Evolutionary conservation across 2,329 filamentous ascomycete species (phyloP).

Genomic region (Biscogniauxia mediterranea): DNA sequence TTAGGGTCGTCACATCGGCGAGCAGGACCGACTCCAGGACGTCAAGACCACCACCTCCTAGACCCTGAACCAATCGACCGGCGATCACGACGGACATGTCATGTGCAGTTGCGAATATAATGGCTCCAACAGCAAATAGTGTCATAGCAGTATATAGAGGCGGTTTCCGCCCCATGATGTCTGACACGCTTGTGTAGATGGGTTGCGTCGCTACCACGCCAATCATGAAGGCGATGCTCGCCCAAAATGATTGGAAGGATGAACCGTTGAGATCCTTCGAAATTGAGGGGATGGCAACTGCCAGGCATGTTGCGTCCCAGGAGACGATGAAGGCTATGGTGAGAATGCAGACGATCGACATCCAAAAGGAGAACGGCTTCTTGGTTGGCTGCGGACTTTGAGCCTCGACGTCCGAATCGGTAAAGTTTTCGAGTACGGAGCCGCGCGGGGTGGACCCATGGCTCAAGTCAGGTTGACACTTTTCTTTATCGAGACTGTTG

Average conservation of each 20-base stretch:
- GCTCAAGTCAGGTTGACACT: too few relatives aligned
- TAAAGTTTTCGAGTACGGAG: too few relatives aligned
- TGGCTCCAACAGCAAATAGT: slow-evolving; percentile 41
- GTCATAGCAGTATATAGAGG: slow-evolving; percentile 25
- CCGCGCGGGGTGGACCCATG: too few relatives aligned
- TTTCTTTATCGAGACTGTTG: too few relatives aligned
- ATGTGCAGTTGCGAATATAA: slow-evolving; percentile 36
- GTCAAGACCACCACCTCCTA: slow-evolving; percentile 7
- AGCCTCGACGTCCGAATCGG: too few relatives aligned
- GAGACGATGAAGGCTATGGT: slow-evolving; percentile 15
- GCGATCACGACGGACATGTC: too few relatives aligned
- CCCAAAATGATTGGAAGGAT: slow-evolving; percentile 28
- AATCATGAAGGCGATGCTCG: slow-evolving; percentile 31
- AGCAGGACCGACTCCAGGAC: slow-evolving; percentile 8
- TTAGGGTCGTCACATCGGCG: slow-evolving; percentile 8
- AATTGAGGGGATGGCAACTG: slow-evolving; percentile 21
- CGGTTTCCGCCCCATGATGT: slow-evolving; percentile 31
- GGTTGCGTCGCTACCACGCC: slow-evolving; percentile 20
- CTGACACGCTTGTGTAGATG: slow-evolving; percentile 22
- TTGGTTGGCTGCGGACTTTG: too few relatives aligned
- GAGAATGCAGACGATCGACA: too few relatives aligned
- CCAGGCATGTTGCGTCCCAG: slow-evolving; percentile 20
- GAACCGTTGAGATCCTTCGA: slow-evolving; percentile 15
- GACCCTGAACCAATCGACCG: slow-evolving; percentile 17
- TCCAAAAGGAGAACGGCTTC: too few relatives aligned